Evolutionary conservation across 192 early-diverging fungal genomes (phyloP), one percentile per base, ranked within the genome.

Genomic region (Gaertneriomyces semiglobifer): DNA sequence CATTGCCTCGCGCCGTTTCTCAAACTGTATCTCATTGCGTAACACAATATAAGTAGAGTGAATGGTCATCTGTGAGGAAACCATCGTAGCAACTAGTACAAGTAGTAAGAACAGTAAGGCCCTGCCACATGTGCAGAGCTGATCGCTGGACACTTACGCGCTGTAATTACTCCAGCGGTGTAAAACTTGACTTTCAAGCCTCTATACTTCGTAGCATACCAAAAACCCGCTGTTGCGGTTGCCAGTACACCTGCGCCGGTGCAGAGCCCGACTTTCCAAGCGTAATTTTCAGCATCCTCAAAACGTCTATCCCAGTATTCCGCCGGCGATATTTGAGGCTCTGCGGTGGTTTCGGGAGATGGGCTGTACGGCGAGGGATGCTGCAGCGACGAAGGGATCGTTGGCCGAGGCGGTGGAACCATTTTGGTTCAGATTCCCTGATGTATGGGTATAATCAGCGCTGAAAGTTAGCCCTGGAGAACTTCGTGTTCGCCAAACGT

Each of bases 1-100:
- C 39, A 40, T 40, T 42, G 63, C 63, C 18, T 65, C 51, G 14
- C 53, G 19, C 11, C 63, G 63, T 12, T 65, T 65, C 12, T 57
- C n/a, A 41, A 65, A 65, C 4, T 55, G 38, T 2, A 65, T 53
- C 50, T 65, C 63, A 43, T 65, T 65, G 10, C 63, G 63, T 8
- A 11, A 16, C 7, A 40, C n/a, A 20, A 65, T 43, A 40, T 65
- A 65, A 0, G 63, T 19, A 6, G 19, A 18, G 50, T 65, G 63
- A 3, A 65, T 65, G 7, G 51, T 48, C n/a, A 54, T 16, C 51
- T 65, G 63, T 20, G 63, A 65, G 14, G 55, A 33, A 14, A 48
- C 48, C 39, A 65, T 16, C n/a, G 63, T 65, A 6, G 53, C 47
- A 11, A 65, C 63, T 65, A 41, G 56, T 16, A 25, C 45, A 33